Evolutionary conservation across 148 eudicot genomes (phyloP).

Genomic region (Linanthus parryae): DNA sequence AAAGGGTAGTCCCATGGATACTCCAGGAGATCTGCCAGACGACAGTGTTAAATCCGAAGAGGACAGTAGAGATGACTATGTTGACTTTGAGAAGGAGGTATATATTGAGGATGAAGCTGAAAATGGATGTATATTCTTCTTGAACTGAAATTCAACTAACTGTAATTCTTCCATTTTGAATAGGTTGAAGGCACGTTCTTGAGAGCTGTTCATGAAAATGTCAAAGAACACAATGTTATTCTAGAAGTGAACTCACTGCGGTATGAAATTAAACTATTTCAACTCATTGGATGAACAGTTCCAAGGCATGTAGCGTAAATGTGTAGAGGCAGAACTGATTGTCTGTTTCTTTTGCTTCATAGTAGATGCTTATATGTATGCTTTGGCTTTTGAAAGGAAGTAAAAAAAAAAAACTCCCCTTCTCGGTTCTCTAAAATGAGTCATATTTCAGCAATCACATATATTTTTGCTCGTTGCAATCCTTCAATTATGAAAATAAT

Average conservation of each 20-base stretch:
- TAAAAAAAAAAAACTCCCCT: too few species aligned
- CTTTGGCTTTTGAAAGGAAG: too few species aligned
- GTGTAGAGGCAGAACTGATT: neutral
- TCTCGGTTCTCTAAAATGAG: too few species aligned
- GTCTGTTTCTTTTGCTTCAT: too few species aligned
- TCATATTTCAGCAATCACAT: too few species aligned
- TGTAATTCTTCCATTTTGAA: slow-evolving; percentile 3
- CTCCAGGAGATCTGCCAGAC: slow-evolving; percentile 59
- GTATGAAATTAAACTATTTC: slow-evolving; percentile 23
- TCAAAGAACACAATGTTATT: slow-evolving; percentile 64
- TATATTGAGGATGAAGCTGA: neutral
- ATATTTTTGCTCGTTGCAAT: too few species aligned
- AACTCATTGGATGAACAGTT: too few species aligned
- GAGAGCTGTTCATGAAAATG: slow-evolving; percentile 74
- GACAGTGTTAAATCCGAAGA: slow-evolving; percentile 54
- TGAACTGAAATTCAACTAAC: slow-evolving; percentile 5
- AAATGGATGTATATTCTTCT: slow-evolving; percentile 5
- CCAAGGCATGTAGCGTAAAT: neutral
- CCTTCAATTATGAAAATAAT: too few species aligned
- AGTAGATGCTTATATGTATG: too few species aligned
- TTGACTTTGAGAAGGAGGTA: slow-evolving; percentile 84
- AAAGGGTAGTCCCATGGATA: slow-evolving; percentile 47
- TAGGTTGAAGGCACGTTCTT: slow-evolving; percentile 93
- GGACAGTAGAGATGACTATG: slow-evolving; percentile 47
- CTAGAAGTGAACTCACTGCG: slow-evolving; percentile 86